A percentile compares a stretch with the other conserved stretches of the same genome.
Evolutionary conservation across 2,329 filamentous ascomycete species (phyloP).

Genomic region (Pseudocercospora fijiensis): DNA sequence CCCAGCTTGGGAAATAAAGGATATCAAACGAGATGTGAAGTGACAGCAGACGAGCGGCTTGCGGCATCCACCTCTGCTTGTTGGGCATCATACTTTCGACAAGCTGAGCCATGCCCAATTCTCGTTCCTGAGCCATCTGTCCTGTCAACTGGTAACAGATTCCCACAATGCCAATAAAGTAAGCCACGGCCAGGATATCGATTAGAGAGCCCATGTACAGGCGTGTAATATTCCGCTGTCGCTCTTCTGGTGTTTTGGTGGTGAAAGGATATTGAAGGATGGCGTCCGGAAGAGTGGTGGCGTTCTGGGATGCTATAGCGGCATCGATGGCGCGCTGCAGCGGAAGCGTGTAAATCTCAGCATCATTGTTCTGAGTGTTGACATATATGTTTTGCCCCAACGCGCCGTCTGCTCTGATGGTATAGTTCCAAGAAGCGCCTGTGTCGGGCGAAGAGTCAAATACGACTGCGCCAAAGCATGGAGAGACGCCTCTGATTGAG

Average conservation of each 20-base stretch:
- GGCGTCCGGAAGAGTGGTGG: conserved; percentile 40
- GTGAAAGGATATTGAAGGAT: conserved; percentile 74
- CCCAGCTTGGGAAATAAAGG: conserved; percentile 79
- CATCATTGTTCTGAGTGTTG: conserved; percentile 66
- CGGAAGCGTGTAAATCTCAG: conserved; percentile 74
- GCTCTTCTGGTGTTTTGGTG: conserved; percentile 65
- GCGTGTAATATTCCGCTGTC: conserved; percentile 63
- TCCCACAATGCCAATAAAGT: conserved; percentile 76
- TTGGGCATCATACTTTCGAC: conserved; percentile 91
- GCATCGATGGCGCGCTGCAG: conserved; percentile 75
- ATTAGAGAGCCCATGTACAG: conserved; percentile 72
- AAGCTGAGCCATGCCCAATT: conserved; percentile 81
- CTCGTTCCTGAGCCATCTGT: conserved; percentile 79
- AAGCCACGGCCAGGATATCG: conserved; percentile 73
- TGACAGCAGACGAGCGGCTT: conserved; percentile 72
- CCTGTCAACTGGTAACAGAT: conserved; percentile 85
- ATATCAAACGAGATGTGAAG: conserved; percentile 78
- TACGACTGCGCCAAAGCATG: conserved; percentile 70
- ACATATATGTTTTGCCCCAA: conserved; percentile 66
- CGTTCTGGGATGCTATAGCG: conserved; percentile 62
- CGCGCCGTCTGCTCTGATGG: conserved; percentile 71
- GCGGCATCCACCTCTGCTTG: conserved; percentile 69
- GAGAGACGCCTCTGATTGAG: conserved; percentile 60
- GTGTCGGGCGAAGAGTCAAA: conserved; percentile 74
- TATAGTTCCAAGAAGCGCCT: conserved; percentile 78